These are phyloP conservation scores for Apophysomyces sp. DNA, from an alignment of 371 early-diverging fungal species.

Conservation along the genomic window DNA sequence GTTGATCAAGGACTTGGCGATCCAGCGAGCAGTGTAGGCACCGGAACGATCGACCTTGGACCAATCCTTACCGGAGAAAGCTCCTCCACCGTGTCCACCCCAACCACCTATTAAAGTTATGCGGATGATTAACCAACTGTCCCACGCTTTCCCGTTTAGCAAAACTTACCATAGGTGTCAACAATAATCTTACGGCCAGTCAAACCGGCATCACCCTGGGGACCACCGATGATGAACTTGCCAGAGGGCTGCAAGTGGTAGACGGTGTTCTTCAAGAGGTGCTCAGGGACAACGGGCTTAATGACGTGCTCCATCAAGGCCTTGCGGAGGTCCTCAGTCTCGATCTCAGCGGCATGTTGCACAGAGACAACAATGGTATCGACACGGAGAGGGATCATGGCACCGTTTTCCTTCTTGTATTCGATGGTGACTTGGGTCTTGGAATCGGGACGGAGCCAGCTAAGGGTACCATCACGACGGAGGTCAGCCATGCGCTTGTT, in stretches of 20 bases:
- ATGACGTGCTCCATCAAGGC: slow-evolving; percentile 94
- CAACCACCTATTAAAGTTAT: slow-evolving; percentile 78
- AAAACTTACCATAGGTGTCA: slow-evolving; percentile 71
- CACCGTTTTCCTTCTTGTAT: slow-evolving; percentile 94
- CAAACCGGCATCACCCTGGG: slow-evolving; percentile 99
- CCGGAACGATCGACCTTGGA: slow-evolving; percentile 99
- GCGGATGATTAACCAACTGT: slow-evolving; percentile 34
- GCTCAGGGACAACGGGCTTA: slow-evolving; percentile 91
- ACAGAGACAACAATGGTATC: slow-evolving; percentile 98
- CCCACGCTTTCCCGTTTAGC: background rate
- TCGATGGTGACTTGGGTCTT: slow-evolving; percentile 99
- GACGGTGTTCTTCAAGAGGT: slow-evolving; percentile 91
- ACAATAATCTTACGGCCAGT: slow-evolving; percentile 99
- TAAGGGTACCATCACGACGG: slow-evolving; percentile 88
- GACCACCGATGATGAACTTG: slow-evolving; percentile 99
- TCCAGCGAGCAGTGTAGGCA: slow-evolving; percentile 99
- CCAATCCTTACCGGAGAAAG: slow-evolving; percentile 99
- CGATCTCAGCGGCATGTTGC: slow-evolving; percentile 94
- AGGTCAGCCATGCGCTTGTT: slow-evolving; percentile 94
- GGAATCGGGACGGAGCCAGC: slow-evolving; percentile 98
- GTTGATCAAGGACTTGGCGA: slow-evolving; percentile 95
- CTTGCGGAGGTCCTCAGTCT: slow-evolving; percentile 81
- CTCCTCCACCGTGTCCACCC: slow-evolving; percentile 99
- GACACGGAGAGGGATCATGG: slow-evolving; percentile 94
- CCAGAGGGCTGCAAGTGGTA: slow-evolving; percentile 99